Conservation (phyloP, 192 early-diverging fungal species). For the Rhizophagus sp. region DNA sequence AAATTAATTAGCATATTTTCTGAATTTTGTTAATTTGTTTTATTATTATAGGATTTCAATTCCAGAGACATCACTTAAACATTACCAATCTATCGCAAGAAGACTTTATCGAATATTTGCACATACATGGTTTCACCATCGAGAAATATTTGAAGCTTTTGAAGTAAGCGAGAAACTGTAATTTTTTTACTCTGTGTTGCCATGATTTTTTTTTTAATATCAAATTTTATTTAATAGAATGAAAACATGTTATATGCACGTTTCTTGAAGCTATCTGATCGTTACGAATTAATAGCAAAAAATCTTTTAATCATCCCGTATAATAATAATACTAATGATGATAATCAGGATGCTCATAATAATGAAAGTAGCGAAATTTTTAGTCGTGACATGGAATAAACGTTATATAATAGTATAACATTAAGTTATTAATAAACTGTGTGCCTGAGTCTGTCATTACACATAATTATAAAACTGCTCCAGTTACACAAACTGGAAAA, state of each 20-base stretch:
- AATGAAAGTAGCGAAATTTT: not conserved
- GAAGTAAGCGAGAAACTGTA: constrained; percentile 52
- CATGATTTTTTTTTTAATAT: not conserved
- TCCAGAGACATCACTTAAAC: constrained; percentile 75
- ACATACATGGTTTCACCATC: constrained; percentile 92
- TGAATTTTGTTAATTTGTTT: not conserved
- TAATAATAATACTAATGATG: not conserved
- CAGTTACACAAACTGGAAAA: too few relatives aligned
- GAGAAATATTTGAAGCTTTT: constrained; percentile 83
- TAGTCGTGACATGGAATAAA: not conserved
- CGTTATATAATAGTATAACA: too few relatives aligned
- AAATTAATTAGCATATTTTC: not conserved
- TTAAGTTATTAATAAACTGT: too few relatives aligned
- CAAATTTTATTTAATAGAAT: constrained; percentile 46
- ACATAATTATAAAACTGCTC: too few relatives aligned
- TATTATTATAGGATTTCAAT: constrained; percentile 49
- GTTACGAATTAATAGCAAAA: constrained; percentile 65
- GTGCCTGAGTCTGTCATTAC: too few relatives aligned
- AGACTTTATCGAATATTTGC: constrained; percentile 96
- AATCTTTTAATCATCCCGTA: constrained; percentile 72
- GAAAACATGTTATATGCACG: constrained; percentile 72
- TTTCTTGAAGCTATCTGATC: constrained; percentile 67
- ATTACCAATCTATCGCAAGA: constrained; percentile 86
- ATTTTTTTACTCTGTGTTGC: not conserved
- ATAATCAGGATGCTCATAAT: not conserved